Evolutionary conservation across 2,329 filamentous ascomycete genomes (phyloP).

Genomic region (Pseudogymnoascus sp.): DNA sequence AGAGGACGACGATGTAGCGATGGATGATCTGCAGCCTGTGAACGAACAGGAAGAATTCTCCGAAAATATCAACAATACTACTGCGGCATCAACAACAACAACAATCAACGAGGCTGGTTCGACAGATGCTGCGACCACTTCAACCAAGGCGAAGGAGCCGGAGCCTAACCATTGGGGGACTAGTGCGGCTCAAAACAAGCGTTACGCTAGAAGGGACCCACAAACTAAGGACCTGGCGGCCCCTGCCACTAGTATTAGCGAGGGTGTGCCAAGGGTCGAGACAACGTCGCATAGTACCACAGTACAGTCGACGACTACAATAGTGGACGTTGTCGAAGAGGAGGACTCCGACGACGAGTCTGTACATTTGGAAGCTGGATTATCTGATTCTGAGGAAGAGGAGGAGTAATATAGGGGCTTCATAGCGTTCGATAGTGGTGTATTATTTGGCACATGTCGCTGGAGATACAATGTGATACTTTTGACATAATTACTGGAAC

Average conservation of each 20-base stretch:
- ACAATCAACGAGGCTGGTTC: background rate
- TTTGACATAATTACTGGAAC: constrained; percentile 1
- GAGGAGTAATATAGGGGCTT: constrained; percentile 23
- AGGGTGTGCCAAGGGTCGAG: constrained; percentile 14
- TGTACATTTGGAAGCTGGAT: constrained; percentile 39
- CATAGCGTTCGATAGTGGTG: background rate
- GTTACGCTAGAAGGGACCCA: constrained; percentile 10
- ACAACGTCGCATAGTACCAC: background rate
- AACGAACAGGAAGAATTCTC: constrained; percentile 15
- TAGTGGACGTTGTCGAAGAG: constrained; percentile 22
- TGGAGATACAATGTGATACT: background rate
- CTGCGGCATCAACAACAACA: background rate
- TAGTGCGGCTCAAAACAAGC: constrained; percentile 22
- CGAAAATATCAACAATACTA: constrained; percentile 25
- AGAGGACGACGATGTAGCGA: constrained; percentile 2
- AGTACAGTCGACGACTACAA: constrained; percentile 11
- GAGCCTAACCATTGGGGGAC: constrained; percentile 6
- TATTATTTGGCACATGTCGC: background rate
- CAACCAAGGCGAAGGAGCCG: background rate
- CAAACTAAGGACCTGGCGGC: constrained; percentile 11
- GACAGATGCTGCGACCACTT: background rate
- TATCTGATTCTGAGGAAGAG: constrained; percentile 40
- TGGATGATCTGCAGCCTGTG: background rate
- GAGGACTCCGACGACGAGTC: constrained; percentile 42
- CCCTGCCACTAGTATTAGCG: background rate